These are phyloP conservation scores for Aspergillus pseudotamarii DNA, from an alignment of 2,329 filamentous ascomycete species.

Conservation along the genomic window DNA sequence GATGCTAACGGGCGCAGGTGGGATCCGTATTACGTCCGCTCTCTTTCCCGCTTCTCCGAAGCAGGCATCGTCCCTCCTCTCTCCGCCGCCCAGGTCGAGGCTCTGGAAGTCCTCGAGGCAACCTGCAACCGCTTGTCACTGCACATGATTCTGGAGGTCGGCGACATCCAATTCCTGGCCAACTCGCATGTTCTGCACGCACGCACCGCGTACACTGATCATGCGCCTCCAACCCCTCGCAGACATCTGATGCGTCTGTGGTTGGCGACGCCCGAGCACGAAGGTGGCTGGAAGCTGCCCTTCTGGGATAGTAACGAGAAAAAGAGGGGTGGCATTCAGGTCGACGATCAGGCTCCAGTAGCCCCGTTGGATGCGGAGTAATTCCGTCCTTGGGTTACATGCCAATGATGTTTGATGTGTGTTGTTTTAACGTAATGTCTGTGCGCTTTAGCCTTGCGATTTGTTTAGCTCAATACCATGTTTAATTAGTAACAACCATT, in stretches of 20 bases:
- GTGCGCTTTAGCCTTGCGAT: conserved; percentile 6
- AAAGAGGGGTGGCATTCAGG: conserved; percentile 87
- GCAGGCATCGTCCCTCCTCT: conserved; percentile 72
- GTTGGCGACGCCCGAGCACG: conserved; percentile 77
- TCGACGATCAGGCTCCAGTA: conserved; percentile 75
- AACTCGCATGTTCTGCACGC: conserved; percentile 82
- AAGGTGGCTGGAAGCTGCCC: conserved; percentile 83
- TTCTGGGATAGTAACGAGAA: conserved; percentile 80
- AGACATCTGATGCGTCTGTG: conserved; percentile 82
- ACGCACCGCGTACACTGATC: conserved; percentile 76
- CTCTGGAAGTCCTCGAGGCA: conserved; percentile 71
- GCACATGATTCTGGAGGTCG: conserved; percentile 84
- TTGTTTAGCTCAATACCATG: conserved; percentile 14
- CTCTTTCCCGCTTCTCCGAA: conserved; percentile 73
- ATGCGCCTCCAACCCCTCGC: conserved; percentile 67
- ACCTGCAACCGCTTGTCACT: conserved; percentile 73
- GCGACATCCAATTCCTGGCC: conserved; percentile 84
- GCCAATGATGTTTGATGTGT: conserved; percentile 1
- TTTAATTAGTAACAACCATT: conserved; percentile 6
- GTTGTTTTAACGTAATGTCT: conserved; percentile 8
- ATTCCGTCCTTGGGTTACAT: not conserved
- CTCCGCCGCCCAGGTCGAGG: conserved; percentile 68
- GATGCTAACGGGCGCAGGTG: conserved; percentile 49
- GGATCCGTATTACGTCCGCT: conserved; percentile 86
- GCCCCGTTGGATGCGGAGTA: conserved; percentile 80